Percentiles rank a stretch among this genome's conserved stretches.
phyloP scores from a whole-genome alignment of 179 eudicot species.

The Beta corolliflora region DNA sequence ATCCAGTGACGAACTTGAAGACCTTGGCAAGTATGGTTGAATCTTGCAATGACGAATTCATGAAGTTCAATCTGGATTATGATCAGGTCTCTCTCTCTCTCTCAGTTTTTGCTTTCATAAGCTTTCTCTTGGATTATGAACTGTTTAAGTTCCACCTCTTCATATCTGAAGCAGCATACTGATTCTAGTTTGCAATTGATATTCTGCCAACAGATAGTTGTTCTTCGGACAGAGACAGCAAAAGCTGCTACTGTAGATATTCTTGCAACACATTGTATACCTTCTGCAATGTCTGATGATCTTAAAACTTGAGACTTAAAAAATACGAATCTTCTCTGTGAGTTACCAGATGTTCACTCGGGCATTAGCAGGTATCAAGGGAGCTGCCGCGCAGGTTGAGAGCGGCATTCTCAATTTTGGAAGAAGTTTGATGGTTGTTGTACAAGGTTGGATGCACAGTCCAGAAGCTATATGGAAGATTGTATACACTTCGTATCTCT shows the following conservation, averaged over 20 bases:
- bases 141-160: not conserved
- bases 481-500: not conserved
- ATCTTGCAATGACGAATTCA: conserved; percentile 73
- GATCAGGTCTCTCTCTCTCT: conserved; percentile 68
- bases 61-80: conserved; percentile 90
- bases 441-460: not conserved
- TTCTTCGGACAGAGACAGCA: conserved; percentile 70
- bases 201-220: conserved; percentile 60
- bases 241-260: conserved; percentile 86
- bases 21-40: conserved; percentile 91
- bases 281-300: conserved; percentile 91
- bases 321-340: not conserved
- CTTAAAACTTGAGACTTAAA: conserved; percentile 48
- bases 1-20: conserved; percentile 85
- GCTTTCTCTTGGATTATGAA: no score
- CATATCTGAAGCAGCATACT: not conserved
- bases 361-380: not conserved
- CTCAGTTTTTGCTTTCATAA: not conserved
- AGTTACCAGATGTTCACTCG: not conserved
- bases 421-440: not conserved
- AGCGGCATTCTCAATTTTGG: conserved; percentile 20
- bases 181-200: not conserved
- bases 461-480: no score
- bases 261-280: conserved; percentile 83
- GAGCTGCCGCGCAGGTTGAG: conserved; percentile 6